phyloP scores from a whole-genome alignment of 345 rosid species.

The Eucalyptus curtisii region DNA sequence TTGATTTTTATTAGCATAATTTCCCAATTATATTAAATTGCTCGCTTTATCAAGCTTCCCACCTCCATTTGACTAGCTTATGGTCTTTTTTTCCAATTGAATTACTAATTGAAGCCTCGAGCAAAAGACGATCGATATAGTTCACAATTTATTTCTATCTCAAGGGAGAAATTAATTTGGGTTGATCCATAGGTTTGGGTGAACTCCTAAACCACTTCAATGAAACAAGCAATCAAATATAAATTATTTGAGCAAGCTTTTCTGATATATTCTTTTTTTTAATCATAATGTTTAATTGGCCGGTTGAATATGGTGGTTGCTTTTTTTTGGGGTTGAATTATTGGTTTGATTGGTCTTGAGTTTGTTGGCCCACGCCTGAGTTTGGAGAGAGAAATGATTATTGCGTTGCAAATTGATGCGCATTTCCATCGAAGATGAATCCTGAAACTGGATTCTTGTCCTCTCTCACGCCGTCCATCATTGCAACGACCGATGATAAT shows the following conservation, averaged over 20 bases:
- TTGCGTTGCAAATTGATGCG: neutral
- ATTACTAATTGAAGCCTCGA: neutral
- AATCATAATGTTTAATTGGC: neutral
- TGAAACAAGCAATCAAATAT: neutral
- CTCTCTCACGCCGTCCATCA: neutral
- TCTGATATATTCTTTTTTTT: neutral
- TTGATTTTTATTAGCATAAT: neutral
- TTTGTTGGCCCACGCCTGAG: neutral
- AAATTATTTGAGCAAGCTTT: neutral
- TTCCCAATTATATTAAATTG: too few species aligned
- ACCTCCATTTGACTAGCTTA: neutral
- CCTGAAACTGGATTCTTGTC: neutral
- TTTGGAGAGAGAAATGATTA: neutral
- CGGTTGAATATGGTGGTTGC: neutral
- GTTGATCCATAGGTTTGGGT: neutral
- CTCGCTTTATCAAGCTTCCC: neutral
- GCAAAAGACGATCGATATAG: rapidly evolving
- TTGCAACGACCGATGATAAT: neutral
- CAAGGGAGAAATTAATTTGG: neutral
- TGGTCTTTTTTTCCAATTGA: too few species aligned
- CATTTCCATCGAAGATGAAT: neutral
- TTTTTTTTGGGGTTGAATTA: neutral
- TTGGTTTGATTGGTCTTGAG: neutral
- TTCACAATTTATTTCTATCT: neutral
- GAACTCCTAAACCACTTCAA: neutral